Evolutionary conservation across 106 monocot genomes (phyloP).

Genomic region (Iris macrosiphon): DNA sequence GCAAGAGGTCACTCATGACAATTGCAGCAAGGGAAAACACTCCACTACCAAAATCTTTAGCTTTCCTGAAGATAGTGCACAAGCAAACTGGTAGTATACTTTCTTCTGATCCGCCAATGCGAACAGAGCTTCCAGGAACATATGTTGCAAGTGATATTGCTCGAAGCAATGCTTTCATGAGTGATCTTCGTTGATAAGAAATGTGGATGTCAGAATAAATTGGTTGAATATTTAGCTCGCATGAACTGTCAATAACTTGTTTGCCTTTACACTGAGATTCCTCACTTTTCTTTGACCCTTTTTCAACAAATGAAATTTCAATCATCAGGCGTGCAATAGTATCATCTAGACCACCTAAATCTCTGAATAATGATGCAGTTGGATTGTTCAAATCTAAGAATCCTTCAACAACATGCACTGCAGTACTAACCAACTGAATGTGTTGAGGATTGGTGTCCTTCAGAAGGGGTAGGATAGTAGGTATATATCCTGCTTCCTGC

Average conservation of each 20-base stretch:
- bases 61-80: slow-evolving; percentile 52
- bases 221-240: slow-evolving; percentile 22
- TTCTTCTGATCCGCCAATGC: slow-evolving; percentile 57
- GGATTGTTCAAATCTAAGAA: slow-evolving; percentile 75
- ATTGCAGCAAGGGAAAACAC: slow-evolving; percentile 72
- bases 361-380: slow-evolving; percentile 56
- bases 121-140: slow-evolving; percentile 55
- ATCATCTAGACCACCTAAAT: slow-evolving; percentile 80
- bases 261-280: slow-evolving; percentile 37
- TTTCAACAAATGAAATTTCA: slow-evolving; percentile 48
- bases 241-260: slow-evolving; percentile 16
- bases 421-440: slow-evolving; percentile 58
- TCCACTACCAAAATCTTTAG: slow-evolving; percentile 73
- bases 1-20: slow-evolving; percentile 83
- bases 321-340: slow-evolving; percentile 54
- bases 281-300: slow-evolving; percentile 26
- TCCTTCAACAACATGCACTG: slow-evolving; percentile 60
- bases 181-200: slow-evolving; percentile 41
- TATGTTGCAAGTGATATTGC: slow-evolving; percentile 72
- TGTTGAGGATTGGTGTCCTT: slow-evolving; percentile 64
- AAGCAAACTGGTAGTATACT: slow-evolving; percentile 50
- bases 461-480: slow-evolving; percentile 63
- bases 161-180: slow-evolving; percentile 63
- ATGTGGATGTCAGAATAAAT: slow-evolving; percentile 33
- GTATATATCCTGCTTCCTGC: slow-evolving; percentile 68